Evolutionary conservation across 768 basidiomycete genomes (phyloP), one percentile per base, ranked within the genome.

Genomic region (Mycena crocata): DNA sequence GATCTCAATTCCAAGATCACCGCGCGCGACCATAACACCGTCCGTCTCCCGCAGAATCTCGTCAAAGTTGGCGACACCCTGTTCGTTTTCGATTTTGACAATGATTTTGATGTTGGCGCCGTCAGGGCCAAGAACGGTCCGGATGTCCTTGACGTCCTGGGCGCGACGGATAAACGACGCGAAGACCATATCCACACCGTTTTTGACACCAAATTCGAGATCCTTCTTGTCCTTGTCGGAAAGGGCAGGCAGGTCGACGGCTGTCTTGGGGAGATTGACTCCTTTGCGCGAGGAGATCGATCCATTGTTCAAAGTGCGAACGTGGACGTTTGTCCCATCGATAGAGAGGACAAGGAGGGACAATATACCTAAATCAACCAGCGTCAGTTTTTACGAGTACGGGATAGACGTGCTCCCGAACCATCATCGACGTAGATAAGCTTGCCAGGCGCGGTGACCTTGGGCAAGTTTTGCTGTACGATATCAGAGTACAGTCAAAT

Each of bases 21-120:
- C 98, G 82, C 98, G 95, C 70, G 98, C 98, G 71, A 99, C 98
- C 98, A 99, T 99, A 72, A 99, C 98, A 84, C 98, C 98, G 77
- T 99, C 98, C 32, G 93, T 88, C 79, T 93, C 98, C 74, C 87
- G 90, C 74, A 99, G 80, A 74, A 99, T 99, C 81, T 99, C 96
- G 80, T 99, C 98, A 83, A 99, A 99, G 88, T 99, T 99, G 73
- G 90, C 89, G 49, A 99, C 94, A 79, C 98, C 98, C 82, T 99
- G 98, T 80, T 98, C 94, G 82, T 99, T 99, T 82, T 99, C 98
- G 71, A 99, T 99, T 83, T 99, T 99, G 83, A 97, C 96, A 72
- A 99, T 98, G 79, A 99, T 95, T 83, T 98, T 99, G 86, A 99
- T 96, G 83, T 83, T 91, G 60, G 95, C 93, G 62, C 98, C 98